Percentiles rank a stretch among this genome's conserved stretches.
Conservation (phyloP, 2,329 filamentous ascomycete genomes). For the Cercospora zeina region DNA sequence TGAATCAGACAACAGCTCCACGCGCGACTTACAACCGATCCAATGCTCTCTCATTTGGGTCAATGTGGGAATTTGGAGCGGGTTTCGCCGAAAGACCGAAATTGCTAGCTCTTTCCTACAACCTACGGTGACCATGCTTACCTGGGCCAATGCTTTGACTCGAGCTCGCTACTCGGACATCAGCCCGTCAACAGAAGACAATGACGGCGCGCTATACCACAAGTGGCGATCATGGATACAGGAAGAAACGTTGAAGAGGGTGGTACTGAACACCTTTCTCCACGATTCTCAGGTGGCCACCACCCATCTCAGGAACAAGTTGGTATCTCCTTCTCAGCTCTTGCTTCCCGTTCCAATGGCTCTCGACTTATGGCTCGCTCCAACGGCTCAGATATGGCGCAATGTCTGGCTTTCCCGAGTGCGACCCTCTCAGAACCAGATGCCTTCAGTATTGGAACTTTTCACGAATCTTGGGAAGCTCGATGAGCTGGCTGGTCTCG, state of each 20-base stretch:
- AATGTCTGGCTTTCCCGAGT: constrained; percentile 51
- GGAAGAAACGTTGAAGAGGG: constrained; percentile 65
- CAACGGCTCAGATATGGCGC: constrained; percentile 64
- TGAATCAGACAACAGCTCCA: constrained; percentile 51
- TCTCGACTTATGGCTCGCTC: constrained; percentile 64
- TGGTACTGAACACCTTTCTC: constrained; percentile 64
- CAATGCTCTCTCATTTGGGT: constrained; percentile 52
- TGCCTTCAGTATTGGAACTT: constrained; percentile 54
- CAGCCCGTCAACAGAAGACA: constrained; percentile 52
- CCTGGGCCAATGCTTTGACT: constrained; percentile 33
- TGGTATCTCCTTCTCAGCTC: constrained; percentile 67
- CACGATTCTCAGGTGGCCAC: constrained; percentile 67
- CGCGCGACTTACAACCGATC: constrained; percentile 52
- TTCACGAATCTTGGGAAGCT: constrained; percentile 26
- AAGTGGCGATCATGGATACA: constrained; percentile 67
- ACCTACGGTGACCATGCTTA: constrained; percentile 53
- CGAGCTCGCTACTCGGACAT: constrained; percentile 42
- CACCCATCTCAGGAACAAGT: constrained; percentile 61
- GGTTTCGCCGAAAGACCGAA: constrained; percentile 58
- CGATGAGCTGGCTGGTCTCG: constrained; percentile 49
- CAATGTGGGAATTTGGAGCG: constrained; percentile 58
- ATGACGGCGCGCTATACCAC: constrained; percentile 56
- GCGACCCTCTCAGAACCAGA: constrained; percentile 37
- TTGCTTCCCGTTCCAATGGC: constrained; percentile 63
- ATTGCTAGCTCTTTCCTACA: constrained; percentile 58